phyloP scores from a whole-genome alignment of 495 filamentous ascomycete species.

The Astrothelium macrocarpum region DNA sequence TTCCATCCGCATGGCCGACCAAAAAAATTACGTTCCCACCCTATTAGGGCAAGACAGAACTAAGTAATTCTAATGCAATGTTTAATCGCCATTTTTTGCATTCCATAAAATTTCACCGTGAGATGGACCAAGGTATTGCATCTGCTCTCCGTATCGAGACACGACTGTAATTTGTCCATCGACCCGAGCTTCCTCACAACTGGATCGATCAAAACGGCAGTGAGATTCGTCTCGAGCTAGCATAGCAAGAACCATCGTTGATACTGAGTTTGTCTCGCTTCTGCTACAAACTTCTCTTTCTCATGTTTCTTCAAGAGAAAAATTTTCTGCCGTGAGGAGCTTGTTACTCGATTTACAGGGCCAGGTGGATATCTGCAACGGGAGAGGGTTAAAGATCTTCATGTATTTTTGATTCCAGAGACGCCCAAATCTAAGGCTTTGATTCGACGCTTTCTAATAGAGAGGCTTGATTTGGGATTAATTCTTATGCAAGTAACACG shows the following conservation, averaged over 20 bases:
- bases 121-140: neutral
- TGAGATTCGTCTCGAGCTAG: too few species aligned
- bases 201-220: too few species aligned
- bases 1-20: neutral
- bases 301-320: too few species aligned
- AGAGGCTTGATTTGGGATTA: neutral
- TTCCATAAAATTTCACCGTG: neutral
- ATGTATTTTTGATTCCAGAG: neutral
- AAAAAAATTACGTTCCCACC: neutral
- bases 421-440: neutral
- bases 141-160: neutral
- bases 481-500: neutral
- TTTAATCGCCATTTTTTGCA: neutral
- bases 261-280: too few species aligned
- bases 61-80: neutral
- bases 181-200: too few species aligned
- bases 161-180: too few species aligned
- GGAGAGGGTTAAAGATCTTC: neutral
- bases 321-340: too few species aligned
- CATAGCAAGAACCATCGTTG: too few species aligned
- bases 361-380: neutral
- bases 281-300: too few species aligned
- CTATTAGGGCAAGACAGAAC: neutral
- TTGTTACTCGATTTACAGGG: neutral
- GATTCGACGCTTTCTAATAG: neutral